Percentiles rank a stretch among this genome's conserved stretches.
Evolutionary conservation across 148 eudicot genomes (phyloP).

Genomic region (Bassia scoparia): DNA sequence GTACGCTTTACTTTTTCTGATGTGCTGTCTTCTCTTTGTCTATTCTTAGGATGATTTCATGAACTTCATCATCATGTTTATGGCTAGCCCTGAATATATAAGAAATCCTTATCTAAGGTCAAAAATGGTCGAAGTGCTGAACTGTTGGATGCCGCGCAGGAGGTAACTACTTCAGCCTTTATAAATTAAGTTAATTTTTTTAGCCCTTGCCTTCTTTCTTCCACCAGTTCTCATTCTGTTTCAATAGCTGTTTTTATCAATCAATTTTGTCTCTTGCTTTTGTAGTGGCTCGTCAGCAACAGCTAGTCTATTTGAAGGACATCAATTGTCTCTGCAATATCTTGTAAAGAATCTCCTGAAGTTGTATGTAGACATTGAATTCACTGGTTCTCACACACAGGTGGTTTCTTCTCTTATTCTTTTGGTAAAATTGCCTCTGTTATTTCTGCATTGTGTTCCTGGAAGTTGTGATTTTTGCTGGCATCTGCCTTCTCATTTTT

Average conservation of each 20-base stretch:
- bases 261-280: slow-evolving; percentile 16
- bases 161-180: slow-evolving; percentile 38
- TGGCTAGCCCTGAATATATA: slow-evolving; percentile 85
- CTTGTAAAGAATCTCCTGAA: slow-evolving; percentile 92
- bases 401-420: slow-evolving; percentile 32
- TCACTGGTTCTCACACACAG: slow-evolving; percentile 98
- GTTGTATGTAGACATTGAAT: slow-evolving; percentile 96
- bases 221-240: neutral
- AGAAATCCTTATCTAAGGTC: slow-evolving; percentile 96
- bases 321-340: slow-evolving; percentile 72
- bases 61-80: slow-evolving; percentile 98
- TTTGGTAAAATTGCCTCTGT: slow-evolving; percentile 18
- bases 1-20: neutral
- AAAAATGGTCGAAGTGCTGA: slow-evolving; percentile 97
- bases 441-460: neutral
- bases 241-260: neutral
- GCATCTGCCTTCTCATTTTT: neutral
- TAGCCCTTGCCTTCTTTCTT: neutral
- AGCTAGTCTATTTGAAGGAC: slow-evolving; percentile 85
- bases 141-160: slow-evolving; percentile 96
- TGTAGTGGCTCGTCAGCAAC: slow-evolving; percentile 79
- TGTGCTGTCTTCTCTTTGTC: neutral
- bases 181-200: neutral
- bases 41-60: slow-evolving; percentile 82
- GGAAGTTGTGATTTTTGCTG: neutral